Evolutionary conservation across 371 early-diverging fungal genomes (phyloP), one percentile per base, ranked within the genome.

Genomic region (Mortierella sp.): DNA sequence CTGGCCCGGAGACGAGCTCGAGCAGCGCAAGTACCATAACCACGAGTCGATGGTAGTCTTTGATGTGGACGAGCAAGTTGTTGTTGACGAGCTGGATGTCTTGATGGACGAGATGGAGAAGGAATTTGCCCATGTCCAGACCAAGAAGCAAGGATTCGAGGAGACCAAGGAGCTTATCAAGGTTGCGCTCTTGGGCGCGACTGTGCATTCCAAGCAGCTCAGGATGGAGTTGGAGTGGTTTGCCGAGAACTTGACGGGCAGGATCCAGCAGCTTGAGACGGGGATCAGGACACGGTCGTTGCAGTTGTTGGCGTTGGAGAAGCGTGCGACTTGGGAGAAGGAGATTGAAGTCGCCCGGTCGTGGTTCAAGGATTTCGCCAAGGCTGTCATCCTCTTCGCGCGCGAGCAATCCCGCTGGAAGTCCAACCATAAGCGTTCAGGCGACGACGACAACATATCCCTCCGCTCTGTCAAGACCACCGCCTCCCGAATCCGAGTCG

Each of bases 311-410:
- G 77, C 87, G 8, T 75, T 86, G 27, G 87, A 82, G 54, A 77
- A 76, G 48, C 87, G 87, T 29, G 80, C 87, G 0, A 38, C 70
- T 70, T 86, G 87, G 87, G 87, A 86, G 74, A 82, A 75, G 41
- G 87, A 86, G 74, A 86, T 86, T 35, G 87, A 82, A 38, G 74
- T 75, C 11, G 75, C 87, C 11, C 46, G 87, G n/a, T 77, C 83
- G 3, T 86, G 87, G 87, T 86, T 86, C 74, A 82, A 82, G 82
- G 87, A 86, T 51, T 86, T 86, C 73, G 87, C 87, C 29, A 79
- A 80, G 73, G 82, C 82, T 16, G 87, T 86, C 14, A 79, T 86
- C 55, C 49, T 82, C 35, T 86, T 86, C 74, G 87, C 87, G 11
- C 76, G 80, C 0, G 87, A 86, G 49, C 87, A 86, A 44, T 54